Evolutionary conservation across 257 asterid species (phyloP).

Genomic region (Forsythia suspensa): DNA sequence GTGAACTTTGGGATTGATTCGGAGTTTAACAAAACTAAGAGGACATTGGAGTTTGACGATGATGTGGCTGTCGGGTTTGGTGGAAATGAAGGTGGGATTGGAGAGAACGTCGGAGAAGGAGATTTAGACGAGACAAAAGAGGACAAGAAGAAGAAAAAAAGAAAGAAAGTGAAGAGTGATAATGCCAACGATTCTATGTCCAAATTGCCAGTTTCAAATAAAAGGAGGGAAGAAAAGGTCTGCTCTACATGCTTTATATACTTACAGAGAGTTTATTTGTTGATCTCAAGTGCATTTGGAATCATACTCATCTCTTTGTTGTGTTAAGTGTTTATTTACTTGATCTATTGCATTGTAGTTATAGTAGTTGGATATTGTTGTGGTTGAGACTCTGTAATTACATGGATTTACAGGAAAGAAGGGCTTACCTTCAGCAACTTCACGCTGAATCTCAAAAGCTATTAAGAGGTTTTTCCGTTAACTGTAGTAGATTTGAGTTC

Average conservation of each 20-base stretch:
- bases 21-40: constrained; percentile 41
- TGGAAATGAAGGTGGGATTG: constrained; percentile 10
- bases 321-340: constrained; percentile 3
- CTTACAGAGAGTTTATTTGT: not conserved
- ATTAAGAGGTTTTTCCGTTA: constrained; percentile 56
- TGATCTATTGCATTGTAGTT: not conserved
- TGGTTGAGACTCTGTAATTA: constrained; percentile 3
- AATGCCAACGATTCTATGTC: constrained; percentile 28
- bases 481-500: not conserved
- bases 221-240: constrained; percentile 76
- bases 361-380: not conserved
- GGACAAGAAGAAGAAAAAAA: constrained; percentile 41
- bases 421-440: constrained; percentile 59
- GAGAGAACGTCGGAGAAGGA: constrained; percentile 16
- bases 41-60: constrained; percentile 50
- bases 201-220: constrained; percentile 33
- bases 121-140: constrained; percentile 5
- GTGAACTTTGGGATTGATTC: constrained; percentile 22
- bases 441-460: constrained; percentile 91
- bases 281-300: not conserved
- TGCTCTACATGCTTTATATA: not conserved
- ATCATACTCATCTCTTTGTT: not conserved
- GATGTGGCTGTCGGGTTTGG: constrained; percentile 25
- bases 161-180: constrained; percentile 35
- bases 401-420: constrained; percentile 58